These are phyloP conservation scores for Cystobasidium sp. DNA, from an alignment of 1,284 basidiomycete species.

Conservation along the genomic window DNA sequence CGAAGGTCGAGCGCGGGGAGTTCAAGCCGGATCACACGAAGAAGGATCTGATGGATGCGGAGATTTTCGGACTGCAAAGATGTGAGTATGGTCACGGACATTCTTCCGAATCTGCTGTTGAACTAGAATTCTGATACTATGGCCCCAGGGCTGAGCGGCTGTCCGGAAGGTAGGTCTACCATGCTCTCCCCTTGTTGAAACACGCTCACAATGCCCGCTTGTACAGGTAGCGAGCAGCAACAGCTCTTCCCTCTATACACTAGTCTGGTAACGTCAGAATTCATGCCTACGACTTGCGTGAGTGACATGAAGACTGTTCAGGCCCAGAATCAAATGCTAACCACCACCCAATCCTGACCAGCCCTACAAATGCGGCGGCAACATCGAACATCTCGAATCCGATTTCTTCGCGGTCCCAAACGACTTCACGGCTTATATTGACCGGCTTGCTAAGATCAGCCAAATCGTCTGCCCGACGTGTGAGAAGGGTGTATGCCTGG, in stretches of 20 bases:
- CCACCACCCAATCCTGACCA: constrained; percentile 58
- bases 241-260: constrained; percentile 83
- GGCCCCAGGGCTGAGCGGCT: constrained; percentile 79
- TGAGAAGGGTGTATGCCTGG: constrained; percentile 71
- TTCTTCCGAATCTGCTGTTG: background rate
- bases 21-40: background rate
- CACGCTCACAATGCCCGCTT: constrained; percentile 44
- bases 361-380: constrained; percentile 71
- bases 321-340: background rate
- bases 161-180: constrained; percentile 70
- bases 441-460: constrained; percentile 66
- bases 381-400: constrained; percentile 66
- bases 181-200: too few species aligned
- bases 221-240: constrained; percentile 70
- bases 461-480: constrained; percentile 70
- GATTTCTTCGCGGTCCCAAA: constrained; percentile 82
- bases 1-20: constrained; percentile 14
- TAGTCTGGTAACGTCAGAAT: constrained; percentile 67
- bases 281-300: constrained; percentile 30
- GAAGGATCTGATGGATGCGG: constrained; percentile 9
- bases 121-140: background rate
- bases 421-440: constrained; percentile 71
- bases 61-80: constrained; percentile 39
- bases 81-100: background rate
- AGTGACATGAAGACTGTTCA: background rate